These are phyloP conservation scores for Penicillium canescens DNA, from an alignment of 495 filamentous ascomycete genomes.

Conservation along the genomic window DNA sequence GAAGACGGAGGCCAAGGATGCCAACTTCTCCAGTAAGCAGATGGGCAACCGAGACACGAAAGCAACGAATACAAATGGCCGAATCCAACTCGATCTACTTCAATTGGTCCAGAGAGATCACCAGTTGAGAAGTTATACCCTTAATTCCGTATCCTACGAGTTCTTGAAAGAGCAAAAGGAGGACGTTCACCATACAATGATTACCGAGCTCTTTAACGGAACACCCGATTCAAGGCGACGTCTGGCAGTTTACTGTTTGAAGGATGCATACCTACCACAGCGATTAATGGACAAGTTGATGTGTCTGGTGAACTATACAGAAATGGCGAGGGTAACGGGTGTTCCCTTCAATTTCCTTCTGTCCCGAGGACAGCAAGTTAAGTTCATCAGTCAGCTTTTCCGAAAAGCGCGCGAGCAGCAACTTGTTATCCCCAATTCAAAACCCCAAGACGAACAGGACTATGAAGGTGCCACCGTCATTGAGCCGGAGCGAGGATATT, in stretches of 20 bases:
- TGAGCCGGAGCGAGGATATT: constrained; percentile 88
- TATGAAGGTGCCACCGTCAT: constrained; percentile 99
- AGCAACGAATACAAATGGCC: constrained; percentile 88
- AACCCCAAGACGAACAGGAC: constrained; percentile 68
- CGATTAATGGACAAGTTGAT: constrained; percentile 96
- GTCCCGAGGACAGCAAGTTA: constrained; percentile 91
- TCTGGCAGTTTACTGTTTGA: constrained; percentile 93
- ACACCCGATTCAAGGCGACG: constrained; percentile 87
- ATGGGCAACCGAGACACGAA: constrained; percentile 97
- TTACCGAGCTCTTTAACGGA: constrained; percentile 95
- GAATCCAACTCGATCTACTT: constrained; percentile 89
- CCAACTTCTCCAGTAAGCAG: constrained; percentile 95
- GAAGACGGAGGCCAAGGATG: constrained; percentile 66
- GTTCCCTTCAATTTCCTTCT: constrained; percentile 97
- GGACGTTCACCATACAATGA: constrained; percentile 98
- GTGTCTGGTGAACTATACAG: constrained; percentile 96
- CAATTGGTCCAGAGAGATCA: constrained; percentile 93
- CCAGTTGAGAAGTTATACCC: constrained; percentile 92
- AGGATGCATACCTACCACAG: constrained; percentile 96
- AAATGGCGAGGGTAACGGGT: constrained; percentile 99
- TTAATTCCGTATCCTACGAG: constrained; percentile 96
- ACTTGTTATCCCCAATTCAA: constrained; percentile 87
- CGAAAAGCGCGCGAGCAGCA: constrained; percentile 90
- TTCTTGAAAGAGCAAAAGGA: constrained; percentile 98
- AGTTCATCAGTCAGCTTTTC: constrained; percentile 96